Percentiles rank a stretch among this genome's conserved stretches.
Conservation (phyloP, 108 stramenopile species). For the Pseudonitzschia pungens region DNA sequence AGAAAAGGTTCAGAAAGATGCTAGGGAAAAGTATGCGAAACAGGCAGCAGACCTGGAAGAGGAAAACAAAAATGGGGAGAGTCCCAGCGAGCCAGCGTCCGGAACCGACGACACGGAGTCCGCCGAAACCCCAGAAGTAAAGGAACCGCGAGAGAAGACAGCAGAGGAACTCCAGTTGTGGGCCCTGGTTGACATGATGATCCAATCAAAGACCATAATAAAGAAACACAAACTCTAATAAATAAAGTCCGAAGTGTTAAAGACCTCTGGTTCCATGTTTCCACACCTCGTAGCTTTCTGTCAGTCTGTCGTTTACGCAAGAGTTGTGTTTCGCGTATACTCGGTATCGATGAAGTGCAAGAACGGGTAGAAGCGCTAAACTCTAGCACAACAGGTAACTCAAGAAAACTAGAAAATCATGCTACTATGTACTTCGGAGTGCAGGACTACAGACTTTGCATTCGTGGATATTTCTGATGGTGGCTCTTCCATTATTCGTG, state of each 20-base stretch:
- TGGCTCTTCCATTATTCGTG: no score
- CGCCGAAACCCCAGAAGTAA: slow-evolving; percentile 13
- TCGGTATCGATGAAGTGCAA: no score
- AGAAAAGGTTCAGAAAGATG: slow-evolving; percentile 57
- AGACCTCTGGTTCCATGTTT: background rate
- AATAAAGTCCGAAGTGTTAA: background rate
- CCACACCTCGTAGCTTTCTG: no score
- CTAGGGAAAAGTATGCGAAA: slow-evolving; percentile 34
- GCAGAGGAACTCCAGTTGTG: slow-evolving; percentile 32
- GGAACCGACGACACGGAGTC: background rate
- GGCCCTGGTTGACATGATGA: slow-evolving; percentile 85
- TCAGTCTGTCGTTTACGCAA: no score
- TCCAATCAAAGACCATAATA: slow-evolving; percentile 75
- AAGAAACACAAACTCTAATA: slow-evolving; percentile 52
- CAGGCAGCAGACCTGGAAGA: slow-evolving; percentile 22
- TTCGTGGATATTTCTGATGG: no score
- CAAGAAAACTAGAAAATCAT: no score
- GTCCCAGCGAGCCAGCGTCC: slow-evolving; percentile 9
- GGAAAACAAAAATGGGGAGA: background rate
- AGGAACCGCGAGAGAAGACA: background rate
- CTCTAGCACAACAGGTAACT: no score
- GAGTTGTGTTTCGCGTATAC: no score
- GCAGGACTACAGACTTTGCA: no score
- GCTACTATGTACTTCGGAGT: no score
- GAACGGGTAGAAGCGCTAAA: no score